A percentile compares a stretch with the other conserved stretches of the same genome.
phyloP scores from a whole-genome alignment of 2,329 filamentous ascomycete species.

The Aspergillus ustus region DNA sequence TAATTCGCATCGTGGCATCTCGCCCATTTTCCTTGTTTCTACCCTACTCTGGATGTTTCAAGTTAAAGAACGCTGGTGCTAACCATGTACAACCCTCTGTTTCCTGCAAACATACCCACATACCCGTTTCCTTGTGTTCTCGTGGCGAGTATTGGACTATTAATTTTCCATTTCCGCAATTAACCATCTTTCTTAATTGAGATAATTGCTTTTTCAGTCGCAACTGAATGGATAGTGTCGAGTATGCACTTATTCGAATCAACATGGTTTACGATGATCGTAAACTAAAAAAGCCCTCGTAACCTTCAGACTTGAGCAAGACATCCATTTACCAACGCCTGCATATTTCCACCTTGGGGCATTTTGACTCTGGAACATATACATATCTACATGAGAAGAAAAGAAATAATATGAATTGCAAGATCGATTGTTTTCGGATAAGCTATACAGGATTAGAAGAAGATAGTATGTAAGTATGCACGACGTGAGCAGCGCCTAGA shows the following conservation, averaged over 20 bases:
- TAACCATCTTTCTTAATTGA: background rate
- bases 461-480: background rate
- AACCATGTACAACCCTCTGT: slow-evolving; percentile 15
- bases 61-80: background rate
- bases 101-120: slow-evolving; percentile 23
- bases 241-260: background rate
- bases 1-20: slow-evolving; percentile 15
- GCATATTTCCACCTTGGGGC: background rate
- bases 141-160: background rate
- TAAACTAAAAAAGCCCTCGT: background rate
- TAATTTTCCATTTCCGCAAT: background rate
- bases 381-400: background rate
- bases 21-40: slow-evolving; percentile 13
- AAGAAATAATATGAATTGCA: background rate
- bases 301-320: background rate
- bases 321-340: background rate
- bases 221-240: background rate
- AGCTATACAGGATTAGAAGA: background rate
- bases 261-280: background rate
- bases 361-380: background rate
- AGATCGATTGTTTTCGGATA: background rate
- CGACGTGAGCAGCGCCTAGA: background rate
- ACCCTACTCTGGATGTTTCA: background rate
- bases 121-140: slow-evolving; percentile 8
- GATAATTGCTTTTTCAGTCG: background rate